Evolutionary conservation across 495 filamentous ascomycete species (phyloP), one percentile per base, ranked within the genome.

Genomic region (Hypoxylon intermedium): DNA sequence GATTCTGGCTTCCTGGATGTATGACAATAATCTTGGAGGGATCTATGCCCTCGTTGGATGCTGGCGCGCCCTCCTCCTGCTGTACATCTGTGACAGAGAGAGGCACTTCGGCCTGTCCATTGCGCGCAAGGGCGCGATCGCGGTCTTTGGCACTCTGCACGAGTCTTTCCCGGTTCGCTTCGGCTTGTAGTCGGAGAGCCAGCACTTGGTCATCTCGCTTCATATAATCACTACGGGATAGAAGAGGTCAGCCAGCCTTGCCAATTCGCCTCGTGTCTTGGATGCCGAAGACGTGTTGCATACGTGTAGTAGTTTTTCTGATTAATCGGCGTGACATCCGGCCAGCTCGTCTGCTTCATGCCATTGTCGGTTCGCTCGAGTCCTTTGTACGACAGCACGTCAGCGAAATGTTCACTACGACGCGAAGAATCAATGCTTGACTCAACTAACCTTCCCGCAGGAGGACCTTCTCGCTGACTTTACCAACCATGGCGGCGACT

Each of bases 271-370:
- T 6, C 19, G 24, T 12, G 16, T 37, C 4, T 9, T 26, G n/a
- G 13, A 23, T 7, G 11, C n/a, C 1, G 13, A 16, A 12, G 19
- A 16, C 18, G 13, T 34, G 49, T 47, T 16, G 81, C 91, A 51
- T 82, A 97, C 91, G 94, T 98, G 68, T 98, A 98, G 75, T 98
- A 98, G 74, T 98, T 98, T 76, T 98, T 98, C 70, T 98, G 94
- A 69, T 98, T 98, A 72, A 98, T 98, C 68, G 92, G 88, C 12
- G 82, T 80, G 36, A 97, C 85, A 64, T 92, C 87, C 15, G 94
- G 95, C 94, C 94, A 98, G 74, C 82, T 93, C 19, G 92, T 92
- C 46, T 91, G 84, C 68, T 92, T 92, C 84, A 98, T 92, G 70
- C 93, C 92, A 81, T 98, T 98, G 78, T 98, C 94, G 31, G 95